A percentile compares a stretch with the other conserved stretches of the same genome.
Evolutionary conservation across 352 stramenopile species (phyloP).

Genomic region (Globisporangium echinulatum): DNA sequence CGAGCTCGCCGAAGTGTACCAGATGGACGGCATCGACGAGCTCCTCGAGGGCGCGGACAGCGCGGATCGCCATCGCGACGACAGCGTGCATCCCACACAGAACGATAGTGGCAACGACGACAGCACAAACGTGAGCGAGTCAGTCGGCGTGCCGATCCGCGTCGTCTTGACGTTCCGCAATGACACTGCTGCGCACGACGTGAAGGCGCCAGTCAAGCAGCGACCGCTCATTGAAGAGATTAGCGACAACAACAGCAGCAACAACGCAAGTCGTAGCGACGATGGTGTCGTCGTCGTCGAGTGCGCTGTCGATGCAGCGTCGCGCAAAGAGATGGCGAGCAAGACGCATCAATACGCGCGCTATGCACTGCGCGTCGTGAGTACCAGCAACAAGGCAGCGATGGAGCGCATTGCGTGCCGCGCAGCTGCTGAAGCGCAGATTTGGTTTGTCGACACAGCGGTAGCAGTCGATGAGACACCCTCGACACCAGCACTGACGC

Average conservation of each 20-base stretch:
- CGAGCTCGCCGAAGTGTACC: conserved; percentile 66
- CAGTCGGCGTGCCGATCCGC: conserved; percentile 11
- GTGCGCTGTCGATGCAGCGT: conserved; percentile 35
- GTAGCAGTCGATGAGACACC: too few species aligned
- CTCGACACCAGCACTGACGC: conserved; percentile 9
- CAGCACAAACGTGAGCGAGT: neutral
- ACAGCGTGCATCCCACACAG: neutral
- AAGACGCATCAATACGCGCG: conserved; percentile 52
- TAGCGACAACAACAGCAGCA: conserved; percentile 20
- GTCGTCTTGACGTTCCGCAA: conserved; percentile 53
- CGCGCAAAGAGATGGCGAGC: conserved; percentile 47
- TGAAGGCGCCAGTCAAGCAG: conserved; percentile 21
- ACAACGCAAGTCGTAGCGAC: conserved; percentile 2
- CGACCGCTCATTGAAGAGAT: conserved; percentile 57
- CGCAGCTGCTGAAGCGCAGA: conserved; percentile 25
- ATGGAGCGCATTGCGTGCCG: conserved; percentile 21
- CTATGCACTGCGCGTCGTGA: conserved; percentile 29
- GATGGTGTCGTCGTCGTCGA: conserved; percentile 22
- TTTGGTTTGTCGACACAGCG: conserved; percentile 22
- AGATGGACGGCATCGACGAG: conserved; percentile 76
- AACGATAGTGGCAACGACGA: conserved; percentile 13
- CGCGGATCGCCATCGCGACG: neutral
- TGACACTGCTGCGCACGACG: neutral
- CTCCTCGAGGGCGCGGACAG: conserved; percentile 37
- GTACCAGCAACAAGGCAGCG: neutral